Evolutionary conservation across 2,329 filamentous ascomycete species (phyloP).

Genomic region (Fusarium solani-melongenae): DNA sequence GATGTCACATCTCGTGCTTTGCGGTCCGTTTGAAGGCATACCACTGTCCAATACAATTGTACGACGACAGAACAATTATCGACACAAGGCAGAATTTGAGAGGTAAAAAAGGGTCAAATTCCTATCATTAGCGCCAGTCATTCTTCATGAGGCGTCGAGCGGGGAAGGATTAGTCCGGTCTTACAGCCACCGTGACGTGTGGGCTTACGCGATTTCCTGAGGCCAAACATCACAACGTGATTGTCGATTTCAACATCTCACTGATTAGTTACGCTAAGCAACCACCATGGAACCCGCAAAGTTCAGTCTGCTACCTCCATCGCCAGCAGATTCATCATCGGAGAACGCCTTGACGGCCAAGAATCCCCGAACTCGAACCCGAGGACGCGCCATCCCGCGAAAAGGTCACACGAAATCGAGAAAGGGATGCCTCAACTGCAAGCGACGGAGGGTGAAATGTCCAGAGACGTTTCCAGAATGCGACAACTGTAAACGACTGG

Average conservation of each 20-base stretch:
- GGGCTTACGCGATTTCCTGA: not conserved
- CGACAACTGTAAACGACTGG: conserved; percentile 25
- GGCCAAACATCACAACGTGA: not conserved
- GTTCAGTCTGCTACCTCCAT: not conserved
- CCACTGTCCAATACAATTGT: not conserved
- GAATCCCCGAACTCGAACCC: not conserved
- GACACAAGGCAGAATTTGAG: not conserved
- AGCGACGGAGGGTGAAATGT: conserved; percentile 37
- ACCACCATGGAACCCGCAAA: not conserved
- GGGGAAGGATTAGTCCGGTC: conserved; percentile 26
- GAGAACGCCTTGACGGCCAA: not conserved
- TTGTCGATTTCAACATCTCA: not conserved
- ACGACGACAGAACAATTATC: not conserved
- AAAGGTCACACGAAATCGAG: conserved; percentile 33
- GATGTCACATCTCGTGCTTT: not conserved
- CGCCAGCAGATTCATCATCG: not conserved
- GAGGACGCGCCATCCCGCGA: conserved; percentile 11
- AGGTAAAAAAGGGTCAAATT: not conserved
- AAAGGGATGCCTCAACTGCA: conserved; percentile 36
- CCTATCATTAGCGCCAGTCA: not conserved
- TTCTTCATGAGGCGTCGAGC: not conserved
- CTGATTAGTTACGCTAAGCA: not conserved
- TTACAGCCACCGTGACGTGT: conserved; percentile 4
- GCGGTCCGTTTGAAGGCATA: not conserved
- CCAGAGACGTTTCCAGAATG: conserved; percentile 30